Evolutionary conservation across 2,329 filamentous ascomycete genomes (phyloP), one percentile per base, ranked within the genome.

Genomic region (Penicillium sp.): DNA sequence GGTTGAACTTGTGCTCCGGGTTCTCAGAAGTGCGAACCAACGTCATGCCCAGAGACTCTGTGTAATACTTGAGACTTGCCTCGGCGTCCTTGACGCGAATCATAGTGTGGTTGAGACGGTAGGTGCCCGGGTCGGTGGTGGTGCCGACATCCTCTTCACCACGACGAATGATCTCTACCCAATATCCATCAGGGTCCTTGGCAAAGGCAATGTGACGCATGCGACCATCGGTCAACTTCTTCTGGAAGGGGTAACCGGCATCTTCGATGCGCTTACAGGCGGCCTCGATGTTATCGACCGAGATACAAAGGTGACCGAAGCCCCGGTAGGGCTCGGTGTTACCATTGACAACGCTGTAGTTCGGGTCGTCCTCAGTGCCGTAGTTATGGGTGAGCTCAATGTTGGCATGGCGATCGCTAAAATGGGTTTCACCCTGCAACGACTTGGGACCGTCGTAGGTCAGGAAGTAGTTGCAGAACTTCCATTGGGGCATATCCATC

Each of bases 381-480:
- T 96, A 92, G 75, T 89, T 88, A 77, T 89, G 86, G 8, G 85
- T 88, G 62, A 99, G 84, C 77, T 99, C 95, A 63, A 99, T 86
- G 42, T 98, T 84, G 47, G 91, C 95, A 76, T 96, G 89, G 54
- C 95, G 89, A 76, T 96, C 91, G 6, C 84, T 85, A 79, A 88
- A 93, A 70, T 88, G 85, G 62, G 87, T 87, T 68, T 88, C 89
- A 56, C 84, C 81, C 10, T 90, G 95, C n/a, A 85, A 79, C 14
- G 93, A 89, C 37, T 84, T 81, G 10, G 91, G 85, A 31, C 86
- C 84, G 72, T 96, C 89, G 78, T 96, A 98, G 58, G 88, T 92
- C 58, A 99, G 83, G 79, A 98, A 98, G 82, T 98, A 98, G 27
- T 97, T 86, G 69, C 95, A 91, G 76, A 98, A 98, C 72, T 96